These are phyloP conservation scores for Pythium brachiatum DNA, from an alignment of 352 stramenopile species.

Conservation along the genomic window DNA sequence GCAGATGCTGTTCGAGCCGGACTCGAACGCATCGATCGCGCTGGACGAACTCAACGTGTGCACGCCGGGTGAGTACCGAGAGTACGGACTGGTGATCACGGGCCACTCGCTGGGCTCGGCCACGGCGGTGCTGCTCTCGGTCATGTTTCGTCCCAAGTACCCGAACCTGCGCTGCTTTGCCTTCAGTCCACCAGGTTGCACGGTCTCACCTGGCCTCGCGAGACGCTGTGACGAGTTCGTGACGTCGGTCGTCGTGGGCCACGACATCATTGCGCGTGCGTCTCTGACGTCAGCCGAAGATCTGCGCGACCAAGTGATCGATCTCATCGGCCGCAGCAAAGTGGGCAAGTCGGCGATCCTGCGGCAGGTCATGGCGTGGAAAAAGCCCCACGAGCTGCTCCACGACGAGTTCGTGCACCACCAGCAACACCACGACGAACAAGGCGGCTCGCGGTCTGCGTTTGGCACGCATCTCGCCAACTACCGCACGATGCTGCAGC, in stretches of 20 bases:
- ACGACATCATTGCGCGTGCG: conserved; percentile 83
- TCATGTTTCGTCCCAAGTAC: conserved; percentile 79
- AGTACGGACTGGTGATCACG: conserved; percentile 75
- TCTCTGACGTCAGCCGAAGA: conserved; percentile 74
- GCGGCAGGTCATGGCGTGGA: conserved; percentile 76
- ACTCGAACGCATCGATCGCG: conserved; percentile 44
- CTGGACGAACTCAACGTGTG: conserved; percentile 61
- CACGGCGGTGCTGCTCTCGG: conserved; percentile 67
- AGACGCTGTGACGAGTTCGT: conserved; percentile 59
- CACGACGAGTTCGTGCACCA: conserved; percentile 32
- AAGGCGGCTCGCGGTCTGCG: conserved; percentile 3
- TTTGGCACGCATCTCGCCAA: conserved; percentile 71
- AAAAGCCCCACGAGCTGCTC: conserved; percentile 71
- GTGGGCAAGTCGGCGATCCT: conserved; percentile 82
- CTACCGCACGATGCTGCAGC: conserved; percentile 83
- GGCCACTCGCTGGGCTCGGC: conserved; percentile 82
- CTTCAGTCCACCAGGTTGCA: conserved; percentile 77
- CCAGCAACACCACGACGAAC: conserved; percentile 2
- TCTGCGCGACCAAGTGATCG: conserved; percentile 77
- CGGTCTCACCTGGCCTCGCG: conserved; percentile 69
- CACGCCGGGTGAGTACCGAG: conserved; percentile 49
- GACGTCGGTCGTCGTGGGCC: conserved; percentile 73
- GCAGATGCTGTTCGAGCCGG: conserved; percentile 83
- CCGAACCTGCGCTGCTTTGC: conserved; percentile 78
- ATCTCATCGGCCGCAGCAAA: conserved; percentile 83